Percentiles rank a stretch among this genome's conserved stretches.
These are phyloP conservation scores for Graphiopsis chlorocephala DNA, from an alignment of 2,329 filamentous ascomycete genomes.

Conservation along the genomic window DNA sequence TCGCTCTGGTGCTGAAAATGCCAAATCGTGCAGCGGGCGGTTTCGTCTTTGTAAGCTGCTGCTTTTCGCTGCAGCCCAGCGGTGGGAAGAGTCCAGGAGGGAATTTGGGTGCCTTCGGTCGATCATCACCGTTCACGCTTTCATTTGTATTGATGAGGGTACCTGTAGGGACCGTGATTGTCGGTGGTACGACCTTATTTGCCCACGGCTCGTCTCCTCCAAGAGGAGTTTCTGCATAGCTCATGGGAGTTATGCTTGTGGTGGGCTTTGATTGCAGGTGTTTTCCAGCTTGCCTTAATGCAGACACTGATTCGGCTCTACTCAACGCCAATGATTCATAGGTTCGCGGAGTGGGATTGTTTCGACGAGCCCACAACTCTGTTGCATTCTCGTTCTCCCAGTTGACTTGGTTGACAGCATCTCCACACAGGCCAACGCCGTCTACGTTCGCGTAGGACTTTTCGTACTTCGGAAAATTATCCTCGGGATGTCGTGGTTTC, in stretches of 20 bases:
- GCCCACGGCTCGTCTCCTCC: slow-evolving; percentile 18
- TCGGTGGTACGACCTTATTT: slow-evolving; percentile 12
- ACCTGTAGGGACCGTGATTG: neutral
- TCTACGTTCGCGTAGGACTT: slow-evolving; percentile 18
- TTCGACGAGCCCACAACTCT: neutral
- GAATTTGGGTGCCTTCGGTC: neutral
- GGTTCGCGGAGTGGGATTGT: neutral
- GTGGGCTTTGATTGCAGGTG: neutral
- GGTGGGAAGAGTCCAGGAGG: neutral
- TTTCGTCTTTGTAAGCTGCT: neutral
- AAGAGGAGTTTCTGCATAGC: slow-evolving; percentile 2
- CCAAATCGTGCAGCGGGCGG: neutral
- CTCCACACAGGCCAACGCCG: slow-evolving; percentile 18
- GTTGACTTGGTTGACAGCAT: slow-evolving; percentile 17
- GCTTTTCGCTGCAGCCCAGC: neutral
- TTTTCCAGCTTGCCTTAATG: neutral
- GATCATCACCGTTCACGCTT: neutral
- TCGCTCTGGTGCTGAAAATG: neutral
- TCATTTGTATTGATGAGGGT: slow-evolving; percentile 14
- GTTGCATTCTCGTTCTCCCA: slow-evolving; percentile 19
- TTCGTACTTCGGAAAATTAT: slow-evolving; percentile 7
- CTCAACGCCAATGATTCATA: neutral
- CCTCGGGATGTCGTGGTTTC: neutral
- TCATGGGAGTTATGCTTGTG: slow-evolving; percentile 5
- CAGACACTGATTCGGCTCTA: neutral